Conservation (phyloP, 2,329 filamentous ascomycete species). For the Colletotrichum euphorbiae region DNA sequence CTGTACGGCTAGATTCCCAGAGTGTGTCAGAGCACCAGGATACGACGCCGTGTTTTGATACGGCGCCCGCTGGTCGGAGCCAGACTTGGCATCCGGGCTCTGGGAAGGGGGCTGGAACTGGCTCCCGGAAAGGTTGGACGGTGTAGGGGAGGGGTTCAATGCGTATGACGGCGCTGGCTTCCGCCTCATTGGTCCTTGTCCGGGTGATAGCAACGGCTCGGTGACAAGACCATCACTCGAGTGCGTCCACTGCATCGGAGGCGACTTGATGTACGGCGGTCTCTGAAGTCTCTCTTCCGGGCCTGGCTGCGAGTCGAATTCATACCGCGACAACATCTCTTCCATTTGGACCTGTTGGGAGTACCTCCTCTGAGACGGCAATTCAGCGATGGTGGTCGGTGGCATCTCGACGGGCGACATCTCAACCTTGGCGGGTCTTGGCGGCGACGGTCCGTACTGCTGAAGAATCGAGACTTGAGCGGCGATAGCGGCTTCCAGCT, state of each 20-base stretch:
- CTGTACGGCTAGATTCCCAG: background rate
- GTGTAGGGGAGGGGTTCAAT: slow-evolving; percentile 18
- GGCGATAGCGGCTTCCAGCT: slow-evolving; percentile 29
- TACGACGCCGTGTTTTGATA: slow-evolving; percentile 33
- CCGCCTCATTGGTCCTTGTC: slow-evolving; percentile 32
- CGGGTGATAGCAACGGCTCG: slow-evolving; percentile 28
- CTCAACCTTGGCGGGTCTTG: slow-evolving; percentile 22
- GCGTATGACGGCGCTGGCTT: slow-evolving; percentile 36
- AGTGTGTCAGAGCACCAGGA: slow-evolving; percentile 26
- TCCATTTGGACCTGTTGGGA: slow-evolving; percentile 27
- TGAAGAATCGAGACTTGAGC: slow-evolving; percentile 29
- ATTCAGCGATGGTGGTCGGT: slow-evolving; percentile 17
- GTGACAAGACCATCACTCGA: slow-evolving; percentile 6
- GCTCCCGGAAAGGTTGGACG: slow-evolving; percentile 15
- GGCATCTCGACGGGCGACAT: slow-evolving; percentile 13
- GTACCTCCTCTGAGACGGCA: slow-evolving; percentile 32
- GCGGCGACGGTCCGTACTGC: slow-evolving; percentile 15
- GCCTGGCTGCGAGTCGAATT: slow-evolving; percentile 25
- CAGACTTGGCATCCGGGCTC: slow-evolving; percentile 1
- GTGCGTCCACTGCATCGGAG: slow-evolving; percentile 19
- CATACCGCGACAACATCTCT: slow-evolving; percentile 19
- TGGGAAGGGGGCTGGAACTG: slow-evolving; percentile 21
- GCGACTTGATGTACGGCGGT: slow-evolving; percentile 17
- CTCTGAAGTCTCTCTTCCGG: slow-evolving; percentile 6
- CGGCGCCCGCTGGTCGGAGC: slow-evolving; percentile 19